These are phyloP conservation scores for Radiomyces spectabilis DNA, from an alignment of 192 early-diverging fungal species.

Conservation along the genomic window DNA sequence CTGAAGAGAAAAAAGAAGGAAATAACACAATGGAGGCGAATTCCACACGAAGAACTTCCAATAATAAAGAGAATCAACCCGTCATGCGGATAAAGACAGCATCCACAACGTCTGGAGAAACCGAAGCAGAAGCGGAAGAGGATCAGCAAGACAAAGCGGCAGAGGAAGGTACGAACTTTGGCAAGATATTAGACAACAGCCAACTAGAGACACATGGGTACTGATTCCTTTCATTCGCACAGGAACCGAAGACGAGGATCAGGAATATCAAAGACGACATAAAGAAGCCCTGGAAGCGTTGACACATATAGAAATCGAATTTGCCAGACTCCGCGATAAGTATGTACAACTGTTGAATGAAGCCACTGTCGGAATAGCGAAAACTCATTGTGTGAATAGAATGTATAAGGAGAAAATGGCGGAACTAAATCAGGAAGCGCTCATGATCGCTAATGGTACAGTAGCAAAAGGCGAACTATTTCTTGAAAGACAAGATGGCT, in stretches of 20 bases:
- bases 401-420: conserved; percentile 50
- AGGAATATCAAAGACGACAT: conserved; percentile 36
- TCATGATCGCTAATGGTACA: conserved; percentile 46
- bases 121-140: conserved; percentile 14
- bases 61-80: no score
- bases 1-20: no score
- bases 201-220: no score
- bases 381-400: conserved; percentile 11
- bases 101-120: no score
- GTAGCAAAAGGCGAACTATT: background rate
- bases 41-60: no score
- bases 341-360: conserved; percentile 12
- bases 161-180: conserved; percentile 2
- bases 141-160: conserved; percentile 6
- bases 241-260: conserved; percentile 21
- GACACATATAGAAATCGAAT: conserved; percentile 48
- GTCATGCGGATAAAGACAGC: no score
- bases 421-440: conserved; percentile 41
- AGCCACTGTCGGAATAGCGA: background rate
- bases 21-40: no score
- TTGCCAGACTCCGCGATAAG: conserved; percentile 49
- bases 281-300: conserved; percentile 44
- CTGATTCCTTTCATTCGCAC: background rate
- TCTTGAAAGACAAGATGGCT: background rate
- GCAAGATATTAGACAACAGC: background rate